A percentile compares a stretch with the other conserved stretches of the same genome.
phyloP scores from a whole-genome alignment of 2,329 filamentous ascomycete genomes.

The Cladorrhinum sp. region DNA sequence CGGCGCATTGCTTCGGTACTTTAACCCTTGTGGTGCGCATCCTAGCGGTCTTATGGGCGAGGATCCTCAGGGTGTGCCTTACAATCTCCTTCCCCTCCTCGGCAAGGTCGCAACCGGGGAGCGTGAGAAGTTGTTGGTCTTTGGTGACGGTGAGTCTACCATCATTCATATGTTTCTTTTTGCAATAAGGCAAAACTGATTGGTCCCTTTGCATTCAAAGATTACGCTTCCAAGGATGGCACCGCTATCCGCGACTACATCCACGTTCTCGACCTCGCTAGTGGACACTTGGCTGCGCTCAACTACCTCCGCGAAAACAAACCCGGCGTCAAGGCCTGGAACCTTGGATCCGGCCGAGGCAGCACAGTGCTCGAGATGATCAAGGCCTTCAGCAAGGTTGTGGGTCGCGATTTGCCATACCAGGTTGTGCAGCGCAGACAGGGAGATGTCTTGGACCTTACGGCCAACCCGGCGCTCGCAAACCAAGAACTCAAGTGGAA shows the following conservation, averaged over 20 bases:
- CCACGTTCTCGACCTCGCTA: conserved; percentile 86
- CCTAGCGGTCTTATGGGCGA: conserved; percentile 97
- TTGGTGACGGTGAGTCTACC: conserved; percentile 74
- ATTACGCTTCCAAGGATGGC: conserved; percentile 87
- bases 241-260: conserved; percentile 98
- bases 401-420: conserved; percentile 83
- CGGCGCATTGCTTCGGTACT: conserved; percentile 88
- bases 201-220: conserved; percentile 43
- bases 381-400: conserved; percentile 84
- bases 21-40: conserved; percentile 94
- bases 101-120: conserved; percentile 96
- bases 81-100: conserved; percentile 89
- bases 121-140: conserved; percentile 89
- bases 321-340: conserved; percentile 93
- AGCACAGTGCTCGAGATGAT: conserved; percentile 98
- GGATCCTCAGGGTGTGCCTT: conserved; percentile 92
- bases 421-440: conserved; percentile 77
- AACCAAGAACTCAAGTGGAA: conserved; percentile 91
- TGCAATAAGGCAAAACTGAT: background rate
- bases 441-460: conserved; percentile 92
- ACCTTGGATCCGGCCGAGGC: conserved; percentile 89
- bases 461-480: conserved; percentile 82
- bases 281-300: conserved; percentile 82
- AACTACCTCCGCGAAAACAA: conserved; percentile 81
- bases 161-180: background rate